These are phyloP conservation scores for Kitagawia praeruptora DNA, from an alignment of 129 eudicot species.

Conservation along the genomic window DNA sequence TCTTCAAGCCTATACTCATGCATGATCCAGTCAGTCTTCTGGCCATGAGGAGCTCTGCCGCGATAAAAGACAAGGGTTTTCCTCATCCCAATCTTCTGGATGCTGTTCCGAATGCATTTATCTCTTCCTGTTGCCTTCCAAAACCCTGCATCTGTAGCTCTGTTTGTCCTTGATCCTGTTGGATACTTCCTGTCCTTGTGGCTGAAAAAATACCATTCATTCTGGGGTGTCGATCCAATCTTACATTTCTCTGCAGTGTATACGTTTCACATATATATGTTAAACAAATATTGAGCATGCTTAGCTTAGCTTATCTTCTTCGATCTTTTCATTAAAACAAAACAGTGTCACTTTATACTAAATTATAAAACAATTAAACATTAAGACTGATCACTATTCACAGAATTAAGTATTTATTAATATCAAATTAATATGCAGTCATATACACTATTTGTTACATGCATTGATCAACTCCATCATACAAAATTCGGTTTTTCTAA, in stretches of 20 bases:
- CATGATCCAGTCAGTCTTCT: constrained; percentile 97
- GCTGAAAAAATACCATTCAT: constrained; percentile 95
- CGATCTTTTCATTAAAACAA: no score
- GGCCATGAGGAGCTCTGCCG: constrained; percentile 95
- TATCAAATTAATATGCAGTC: no score
- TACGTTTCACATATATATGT: background rate
- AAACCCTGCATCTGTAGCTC: constrained; percentile 86
- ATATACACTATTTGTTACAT: no score
- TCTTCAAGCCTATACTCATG: constrained; percentile 91
- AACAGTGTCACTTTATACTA: no score
- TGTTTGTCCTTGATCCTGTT: constrained; percentile 82
- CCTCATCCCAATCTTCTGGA: constrained; percentile 87
- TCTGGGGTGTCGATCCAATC: constrained; percentile 88
- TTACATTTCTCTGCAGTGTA: constrained; percentile 53
- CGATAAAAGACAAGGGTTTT: constrained; percentile 88
- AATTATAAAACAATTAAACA: no score
- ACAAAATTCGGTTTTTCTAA: no score
- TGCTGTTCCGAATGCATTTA: constrained; percentile 74
- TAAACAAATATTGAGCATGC: background rate
- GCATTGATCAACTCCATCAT: no score
- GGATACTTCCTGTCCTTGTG: constrained; percentile 96
- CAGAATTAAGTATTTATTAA: no score
- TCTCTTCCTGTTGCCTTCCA: constrained; percentile 97
- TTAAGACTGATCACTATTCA: no score
- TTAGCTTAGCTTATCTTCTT: no score